These are phyloP conservation scores for Lipomyces orientalis DNA, from an alignment of 805 yeast genomes.

Conservation along the genomic window DNA sequence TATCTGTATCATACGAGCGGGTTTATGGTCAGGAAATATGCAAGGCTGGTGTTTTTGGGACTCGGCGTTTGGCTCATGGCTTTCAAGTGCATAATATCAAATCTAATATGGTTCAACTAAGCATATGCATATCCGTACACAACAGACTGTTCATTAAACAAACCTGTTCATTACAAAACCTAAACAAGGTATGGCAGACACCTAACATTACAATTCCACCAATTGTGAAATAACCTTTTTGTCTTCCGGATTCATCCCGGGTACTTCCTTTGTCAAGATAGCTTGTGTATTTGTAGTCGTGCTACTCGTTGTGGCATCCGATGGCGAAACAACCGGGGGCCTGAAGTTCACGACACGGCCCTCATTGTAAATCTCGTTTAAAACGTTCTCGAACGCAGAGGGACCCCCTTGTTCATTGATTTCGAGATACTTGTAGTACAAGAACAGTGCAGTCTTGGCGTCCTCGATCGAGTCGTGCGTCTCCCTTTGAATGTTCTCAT, in stretches of 20 bases:
- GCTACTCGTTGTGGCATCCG: conserved; percentile 6
- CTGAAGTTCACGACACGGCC: conserved; percentile 48
- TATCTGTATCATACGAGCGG: neutral
- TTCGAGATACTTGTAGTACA: conserved; percentile 75
- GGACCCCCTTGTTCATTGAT: conserved; percentile 57
- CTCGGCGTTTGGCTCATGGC: neutral
- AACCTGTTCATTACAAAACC: neutral
- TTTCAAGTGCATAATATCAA: neutral
- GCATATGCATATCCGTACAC: neutral
- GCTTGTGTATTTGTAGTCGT: conserved; percentile 4
- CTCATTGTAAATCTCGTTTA: conserved; percentile 66
- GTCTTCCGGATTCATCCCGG: conserved; percentile 9
- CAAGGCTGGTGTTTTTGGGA: neutral
- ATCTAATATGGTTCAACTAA: neutral
- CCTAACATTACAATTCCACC: conserved; percentile 16
- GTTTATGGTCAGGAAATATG: neutral
- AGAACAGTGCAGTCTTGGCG: conserved; percentile 80
- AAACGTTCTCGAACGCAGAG: conserved; percentile 58
- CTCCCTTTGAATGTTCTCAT: conserved; percentile 81
- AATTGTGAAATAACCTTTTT: conserved; percentile 6
- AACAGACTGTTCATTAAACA: neutral
- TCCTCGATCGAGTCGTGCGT: conserved; percentile 98
- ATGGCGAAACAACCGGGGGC: conserved; percentile 44
- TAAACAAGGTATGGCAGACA: neutral
- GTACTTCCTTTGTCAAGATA: conserved; percentile 7